Conservation (phyloP, 352 stramenopile species). For the Phytophthora sojae region DNA sequence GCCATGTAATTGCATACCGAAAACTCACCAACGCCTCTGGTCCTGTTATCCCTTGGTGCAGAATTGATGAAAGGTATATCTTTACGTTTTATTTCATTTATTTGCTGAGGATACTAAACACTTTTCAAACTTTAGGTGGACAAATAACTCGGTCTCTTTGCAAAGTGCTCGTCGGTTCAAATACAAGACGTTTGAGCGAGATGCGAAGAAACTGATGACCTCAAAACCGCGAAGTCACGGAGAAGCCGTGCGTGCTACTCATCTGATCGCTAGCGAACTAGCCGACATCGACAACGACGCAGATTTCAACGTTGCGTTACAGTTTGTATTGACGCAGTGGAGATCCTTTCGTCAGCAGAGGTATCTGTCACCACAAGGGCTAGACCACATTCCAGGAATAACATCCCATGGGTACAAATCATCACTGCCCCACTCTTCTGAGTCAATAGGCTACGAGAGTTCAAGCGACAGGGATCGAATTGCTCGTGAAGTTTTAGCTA, state of each 20-base stretch:
- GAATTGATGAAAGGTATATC: neutral
- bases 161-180: neutral
- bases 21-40: neutral
- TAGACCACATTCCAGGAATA: too few species aligned
- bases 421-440: too few species aligned
- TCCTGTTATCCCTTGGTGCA: neutral
- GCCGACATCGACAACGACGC: neutral
- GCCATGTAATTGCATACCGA: neutral
- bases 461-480: neutral
- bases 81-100: neutral
- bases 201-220: too few species aligned
- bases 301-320: neutral
- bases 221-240: constrained; percentile 3
- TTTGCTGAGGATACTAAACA: neutral
- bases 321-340: neutral
- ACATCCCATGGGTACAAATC: too few species aligned
- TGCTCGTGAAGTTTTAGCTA: neutral
- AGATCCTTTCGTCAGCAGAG: neutral
- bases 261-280: neutral
- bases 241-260: constrained; percentile 5
- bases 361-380: too few species aligned
- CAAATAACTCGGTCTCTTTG: neutral
- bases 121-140: neutral
- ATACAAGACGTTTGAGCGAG: neutral
- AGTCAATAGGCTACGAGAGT: too few species aligned